Percentiles rank a stretch among this genome's conserved stretches.
phyloP scores from a whole-genome alignment of 345 rosid species.

The Camelina sativa region DNA sequence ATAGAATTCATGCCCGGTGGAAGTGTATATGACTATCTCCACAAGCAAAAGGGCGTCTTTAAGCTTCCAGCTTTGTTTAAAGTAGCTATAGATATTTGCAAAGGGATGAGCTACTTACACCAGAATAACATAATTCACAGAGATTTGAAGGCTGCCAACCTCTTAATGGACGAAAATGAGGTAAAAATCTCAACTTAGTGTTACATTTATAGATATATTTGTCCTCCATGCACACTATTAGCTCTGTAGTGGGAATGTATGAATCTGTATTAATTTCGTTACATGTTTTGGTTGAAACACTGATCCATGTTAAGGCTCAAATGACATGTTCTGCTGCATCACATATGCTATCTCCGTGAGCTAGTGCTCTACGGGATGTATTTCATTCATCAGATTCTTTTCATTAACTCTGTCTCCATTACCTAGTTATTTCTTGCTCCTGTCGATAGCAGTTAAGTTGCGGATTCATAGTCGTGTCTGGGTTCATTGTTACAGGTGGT shows the following conservation, averaged over 20 bases:
- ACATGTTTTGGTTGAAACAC: slow-evolving; percentile 16
- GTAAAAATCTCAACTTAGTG: slow-evolving; percentile 49
- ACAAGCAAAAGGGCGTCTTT: slow-evolving; percentile 88
- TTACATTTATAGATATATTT: not conserved
- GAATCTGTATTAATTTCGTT: not conserved
- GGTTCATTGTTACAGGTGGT: slow-evolving; percentile 62
- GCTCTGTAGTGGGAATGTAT: slow-evolving; percentile 18
- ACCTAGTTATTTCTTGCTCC: not conserved
- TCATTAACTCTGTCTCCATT: not conserved
- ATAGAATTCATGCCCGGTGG: slow-evolving; percentile 96
- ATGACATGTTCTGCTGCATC: slow-evolving; percentile 12
- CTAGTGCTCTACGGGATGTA: not conserved
- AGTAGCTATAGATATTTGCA: slow-evolving; percentile 91
- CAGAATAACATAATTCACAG: slow-evolving; percentile 95
- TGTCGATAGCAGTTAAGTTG: not conserved
- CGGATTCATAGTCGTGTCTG: slow-evolving; percentile 18
- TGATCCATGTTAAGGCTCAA: slow-evolving; percentile 4
- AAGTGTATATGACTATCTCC: slow-evolving; percentile 97
- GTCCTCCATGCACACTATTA: slow-evolving; percentile 3
- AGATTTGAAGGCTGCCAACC: slow-evolving; percentile 96
- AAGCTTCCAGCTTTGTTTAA: slow-evolving; percentile 86
- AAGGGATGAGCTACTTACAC: slow-evolving; percentile 98
- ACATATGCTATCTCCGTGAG: slow-evolving; percentile 5
- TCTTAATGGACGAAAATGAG: slow-evolving; percentile 97
- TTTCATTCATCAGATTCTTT: slow-evolving; percentile 7